Base-by-base conservation (phyloP, 805 yeast genomes). In the Brettanomyces sp. region DNA sequence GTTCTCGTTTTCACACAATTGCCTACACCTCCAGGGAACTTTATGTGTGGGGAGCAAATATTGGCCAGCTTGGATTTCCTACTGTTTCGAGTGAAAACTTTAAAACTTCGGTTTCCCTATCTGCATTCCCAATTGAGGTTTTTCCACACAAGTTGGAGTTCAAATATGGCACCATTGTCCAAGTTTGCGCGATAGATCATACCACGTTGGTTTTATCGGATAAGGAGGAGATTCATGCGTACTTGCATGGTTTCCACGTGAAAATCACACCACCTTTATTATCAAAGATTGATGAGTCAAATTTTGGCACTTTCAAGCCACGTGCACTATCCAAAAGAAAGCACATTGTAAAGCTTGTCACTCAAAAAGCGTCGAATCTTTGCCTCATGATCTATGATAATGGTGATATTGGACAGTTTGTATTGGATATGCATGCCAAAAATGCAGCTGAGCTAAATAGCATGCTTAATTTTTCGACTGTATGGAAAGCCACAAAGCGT, bases 21-120 rank as follows among this genome's bases (percentile, higher is more conserved):
- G 83, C 77, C 0, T 82, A 70, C 49, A 66, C 79, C 0, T 64
- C 62, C 4, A 56, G 66, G 36, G 71, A 72, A 5, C 49, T 83
- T 3, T 74, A 67, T 49, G 64, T 77, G 36, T 87, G 95, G 95
- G 96, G 96, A 3, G 65, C 81, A 14, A 85, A 87, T 56, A 63
- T 77, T 24, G 96, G 96, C 0, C 95, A 87, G 60, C 78, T 87
- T 81, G 91, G 91, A 2, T 64, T 75, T 41, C 51, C 67, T 4
- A 50, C 65, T 8, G 47, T 30, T 9, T n/a, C 13, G 7, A 7
- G 14, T 18, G 22, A 18, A 35, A 36, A 4, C n/a, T 14, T 4
- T 5, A 36, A 36, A 14, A 18, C 21, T 51, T 59, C 52, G 12
- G 14, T 13, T 13, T 12, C 38, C n/a, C 18, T 12, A 18, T 8